Percentiles rank a stretch among this genome's conserved stretches.
Evolutionary conservation across 202 grass and related monocot genomes (phyloP).

Genomic region (Alloteropsis angusta): DNA sequence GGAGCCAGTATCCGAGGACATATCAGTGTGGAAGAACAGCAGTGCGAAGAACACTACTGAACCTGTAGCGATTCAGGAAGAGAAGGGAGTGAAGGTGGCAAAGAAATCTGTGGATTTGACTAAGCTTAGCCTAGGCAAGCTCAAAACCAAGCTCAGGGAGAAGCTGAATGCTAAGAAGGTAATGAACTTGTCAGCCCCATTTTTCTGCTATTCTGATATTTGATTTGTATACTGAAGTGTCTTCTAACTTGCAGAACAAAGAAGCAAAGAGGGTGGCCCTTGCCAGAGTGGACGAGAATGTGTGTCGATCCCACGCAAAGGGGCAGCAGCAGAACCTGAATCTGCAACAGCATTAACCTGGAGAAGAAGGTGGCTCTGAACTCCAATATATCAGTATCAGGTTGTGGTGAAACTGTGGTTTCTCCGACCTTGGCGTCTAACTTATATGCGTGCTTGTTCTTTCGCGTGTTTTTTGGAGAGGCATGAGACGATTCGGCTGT

Average conservation of each 20-base stretch:
- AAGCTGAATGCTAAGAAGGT: conserved; percentile 32
- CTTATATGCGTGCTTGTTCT: background rate
- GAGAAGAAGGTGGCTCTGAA: background rate
- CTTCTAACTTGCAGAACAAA: background rate
- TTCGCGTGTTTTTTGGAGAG: background rate
- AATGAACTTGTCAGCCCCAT: background rate
- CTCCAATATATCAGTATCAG: background rate
- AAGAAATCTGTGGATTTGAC: conserved; percentile 12
- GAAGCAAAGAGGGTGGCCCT: conserved; percentile 35
- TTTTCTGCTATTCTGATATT: background rate
- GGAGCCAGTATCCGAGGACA: background rate
- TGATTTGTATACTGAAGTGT: background rate
- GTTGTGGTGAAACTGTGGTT: conserved; percentile 58
- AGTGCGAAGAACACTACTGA: background rate
- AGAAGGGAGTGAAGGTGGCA: background rate
- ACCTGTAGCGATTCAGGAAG: background rate
- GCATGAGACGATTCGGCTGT: conserved; percentile 1
- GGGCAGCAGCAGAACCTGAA: background rate
- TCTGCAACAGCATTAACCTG: background rate
- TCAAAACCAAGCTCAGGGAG: conserved; percentile 36
- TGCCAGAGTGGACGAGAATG: conserved; percentile 28
- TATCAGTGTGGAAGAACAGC: background rate
- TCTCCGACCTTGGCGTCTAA: conserved; percentile 24
- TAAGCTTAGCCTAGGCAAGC: conserved; percentile 30
- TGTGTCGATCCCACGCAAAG: conserved; percentile 1